These are phyloP conservation scores for Pochonia chlamydosporia DNA, from an alignment of 2,329 filamentous ascomycete species.

Conservation along the genomic window DNA sequence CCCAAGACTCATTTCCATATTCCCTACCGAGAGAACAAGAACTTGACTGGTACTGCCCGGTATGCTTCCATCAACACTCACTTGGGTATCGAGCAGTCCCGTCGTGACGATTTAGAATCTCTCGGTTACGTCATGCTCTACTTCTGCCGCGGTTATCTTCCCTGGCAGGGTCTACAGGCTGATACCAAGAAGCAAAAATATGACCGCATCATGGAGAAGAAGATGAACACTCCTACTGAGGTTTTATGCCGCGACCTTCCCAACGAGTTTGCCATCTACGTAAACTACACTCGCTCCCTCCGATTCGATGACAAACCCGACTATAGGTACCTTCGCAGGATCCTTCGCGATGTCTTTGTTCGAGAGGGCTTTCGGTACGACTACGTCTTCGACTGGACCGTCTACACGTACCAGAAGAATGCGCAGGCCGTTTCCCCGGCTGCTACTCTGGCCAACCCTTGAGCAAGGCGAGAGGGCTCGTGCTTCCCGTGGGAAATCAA, in stretches of 20 bases:
- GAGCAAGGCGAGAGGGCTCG: constrained; percentile 74
- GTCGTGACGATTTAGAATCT: constrained; percentile 98
- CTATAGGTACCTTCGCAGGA: constrained; percentile 99
- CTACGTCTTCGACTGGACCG: constrained; percentile 99
- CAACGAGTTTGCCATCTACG: constrained; percentile 98
- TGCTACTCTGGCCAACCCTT: constrained; percentile 57
- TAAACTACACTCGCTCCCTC: constrained; percentile 98
- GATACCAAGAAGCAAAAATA: constrained; percentile 99
- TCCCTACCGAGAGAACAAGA: constrained; percentile 99
- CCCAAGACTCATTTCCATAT: constrained; percentile 99
- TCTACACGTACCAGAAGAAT: constrained; percentile 99
- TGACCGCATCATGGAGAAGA: constrained; percentile 99
- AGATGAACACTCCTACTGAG: constrained; percentile 99
- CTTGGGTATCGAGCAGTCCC: constrained; percentile 96
- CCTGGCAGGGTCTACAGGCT: constrained; percentile 97
- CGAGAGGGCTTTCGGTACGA: constrained; percentile 99
- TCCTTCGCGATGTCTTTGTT: constrained; percentile 98
- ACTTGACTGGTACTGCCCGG: constrained; percentile 95
- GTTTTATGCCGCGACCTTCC: constrained; percentile 98
- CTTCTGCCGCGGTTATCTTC: constrained; percentile 97
- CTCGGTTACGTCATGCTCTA: constrained; percentile 99
- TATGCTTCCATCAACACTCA: constrained; percentile 99
- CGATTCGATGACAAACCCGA: constrained; percentile 99
- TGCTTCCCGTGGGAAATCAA: constrained; percentile 61
- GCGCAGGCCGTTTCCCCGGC: constrained; percentile 85